Percentiles rank a stretch among this genome's conserved stretches.
Evolutionary conservation across 208 protist genomes (phyloP).

Genomic region (Blechomonas ayalai): DNA sequence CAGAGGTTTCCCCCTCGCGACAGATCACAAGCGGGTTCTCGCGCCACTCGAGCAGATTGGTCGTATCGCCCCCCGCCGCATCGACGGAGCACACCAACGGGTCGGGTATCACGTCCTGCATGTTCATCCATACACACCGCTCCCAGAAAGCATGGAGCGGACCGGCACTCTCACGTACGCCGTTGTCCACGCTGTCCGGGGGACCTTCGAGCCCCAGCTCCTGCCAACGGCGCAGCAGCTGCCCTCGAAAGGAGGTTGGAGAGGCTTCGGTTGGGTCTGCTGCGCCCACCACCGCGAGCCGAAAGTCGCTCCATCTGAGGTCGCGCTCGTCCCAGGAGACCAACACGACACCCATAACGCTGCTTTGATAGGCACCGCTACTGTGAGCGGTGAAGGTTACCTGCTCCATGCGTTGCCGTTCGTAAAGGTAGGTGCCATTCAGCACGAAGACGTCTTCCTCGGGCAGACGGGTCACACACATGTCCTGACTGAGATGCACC

Average conservation of each 20-base stretch:
- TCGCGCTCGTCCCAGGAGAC: slow-evolving; percentile 30
- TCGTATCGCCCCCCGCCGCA: slow-evolving; percentile 15
- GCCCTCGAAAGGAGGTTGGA: slow-evolving; percentile 19
- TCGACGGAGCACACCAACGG: slow-evolving; percentile 21
- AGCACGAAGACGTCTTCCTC: slow-evolving; percentile 20
- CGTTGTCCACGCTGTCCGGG: slow-evolving; percentile 48
- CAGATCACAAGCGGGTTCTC: slow-evolving; percentile 28
- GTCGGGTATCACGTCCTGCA: slow-evolving; percentile 19
- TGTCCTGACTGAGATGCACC: slow-evolving; percentile 17
- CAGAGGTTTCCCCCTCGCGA: background rate
- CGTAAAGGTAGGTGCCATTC: slow-evolving; percentile 19
- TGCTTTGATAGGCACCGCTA: background rate
- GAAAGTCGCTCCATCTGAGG: slow-evolving; percentile 32
- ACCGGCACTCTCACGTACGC: slow-evolving; percentile 30
- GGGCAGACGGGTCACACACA: slow-evolving; percentile 20
- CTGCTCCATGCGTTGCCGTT: slow-evolving; percentile 18
- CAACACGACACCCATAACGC: slow-evolving; percentile 18
- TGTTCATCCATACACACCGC: slow-evolving; percentile 21
- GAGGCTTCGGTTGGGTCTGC: slow-evolving; percentile 24
- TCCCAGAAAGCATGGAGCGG: slow-evolving; percentile 49
- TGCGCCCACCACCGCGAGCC: slow-evolving; percentile 29
- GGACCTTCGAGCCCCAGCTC: slow-evolving; percentile 21
- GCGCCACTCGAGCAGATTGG: slow-evolving; percentile 20
- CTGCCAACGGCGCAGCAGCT: slow-evolving; percentile 26
- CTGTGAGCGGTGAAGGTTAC: background rate